phyloP scores from a whole-genome alignment of 345 rosid species.

The Cardamine resedifolia region DNA sequence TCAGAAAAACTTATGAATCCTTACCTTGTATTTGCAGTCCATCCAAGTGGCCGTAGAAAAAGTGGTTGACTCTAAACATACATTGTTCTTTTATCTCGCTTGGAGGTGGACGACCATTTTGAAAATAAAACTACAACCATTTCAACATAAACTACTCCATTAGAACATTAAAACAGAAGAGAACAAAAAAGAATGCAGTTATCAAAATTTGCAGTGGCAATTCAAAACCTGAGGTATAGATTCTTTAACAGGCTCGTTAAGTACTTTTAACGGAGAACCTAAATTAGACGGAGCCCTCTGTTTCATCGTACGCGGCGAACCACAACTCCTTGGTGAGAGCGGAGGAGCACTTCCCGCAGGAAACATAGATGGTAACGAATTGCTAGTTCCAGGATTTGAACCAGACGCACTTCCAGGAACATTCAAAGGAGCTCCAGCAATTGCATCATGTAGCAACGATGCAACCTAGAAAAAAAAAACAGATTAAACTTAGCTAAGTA shows the following conservation, averaged over 20 bases:
- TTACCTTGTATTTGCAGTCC: constrained; percentile 79
- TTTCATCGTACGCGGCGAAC: constrained; percentile 85
- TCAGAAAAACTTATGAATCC: not conserved
- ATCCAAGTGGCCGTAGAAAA: constrained; percentile 62
- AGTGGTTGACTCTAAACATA: constrained; percentile 65
- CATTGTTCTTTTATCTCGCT: constrained; percentile 76
- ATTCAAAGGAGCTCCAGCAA: constrained; percentile 75
- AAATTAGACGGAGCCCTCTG: constrained; percentile 76
- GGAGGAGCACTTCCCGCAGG: constrained; percentile 97
- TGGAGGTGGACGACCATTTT: constrained; percentile 85
- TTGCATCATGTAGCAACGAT: constrained; percentile 77
- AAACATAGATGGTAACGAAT: constrained; percentile 88
- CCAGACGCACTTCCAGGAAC: constrained; percentile 61
- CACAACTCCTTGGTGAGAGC: constrained; percentile 90
- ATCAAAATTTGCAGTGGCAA: not conserved
- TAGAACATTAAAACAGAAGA: not conserved
- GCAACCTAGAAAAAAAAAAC: constrained; percentile 49
- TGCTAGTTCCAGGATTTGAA: constrained; percentile 54
- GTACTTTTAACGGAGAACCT: constrained; percentile 84
- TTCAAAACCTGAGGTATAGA: constrained; percentile 75
- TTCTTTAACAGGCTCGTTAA: constrained; percentile 75
- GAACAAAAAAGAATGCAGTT: not conserved
- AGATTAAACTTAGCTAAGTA: not conserved
- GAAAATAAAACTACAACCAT: constrained; percentile 84
- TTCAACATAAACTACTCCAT: constrained; percentile 3